Base-by-base conservation (phyloP, 208 protist genomes). In the Leishmania lainsoni region DNA sequence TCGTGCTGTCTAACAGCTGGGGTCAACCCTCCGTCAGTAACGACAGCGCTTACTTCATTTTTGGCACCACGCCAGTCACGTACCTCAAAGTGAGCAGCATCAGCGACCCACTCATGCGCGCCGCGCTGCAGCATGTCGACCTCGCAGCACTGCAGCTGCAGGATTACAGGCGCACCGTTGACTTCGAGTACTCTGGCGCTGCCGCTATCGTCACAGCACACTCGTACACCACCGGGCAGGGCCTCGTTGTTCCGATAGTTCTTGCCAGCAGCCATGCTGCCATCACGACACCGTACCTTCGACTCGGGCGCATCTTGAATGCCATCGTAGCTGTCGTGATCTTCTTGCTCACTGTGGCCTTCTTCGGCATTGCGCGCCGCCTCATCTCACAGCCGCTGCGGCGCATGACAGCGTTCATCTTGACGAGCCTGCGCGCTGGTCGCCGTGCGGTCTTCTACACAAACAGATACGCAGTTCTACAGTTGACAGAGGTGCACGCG, bases 81-180 rank as follows among this genome's bases (percentile, higher is more conserved):
- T 88, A 83, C 65, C 66, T 87, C 35, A 12, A 26, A 20, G 59
- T 75, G 26, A 86, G 80, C 49, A 69, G 85, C 52, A 61, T 89
- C 20, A 77, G 56, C 51, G 54, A 89, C 81, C 81, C 85, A 1
- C 70, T 91, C 65, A 87, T 91, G 88, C 73, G 79, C 17, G 76
- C 71, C 16, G 88, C 85, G n/a, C 59, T 91, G 4, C 35, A 75
- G 77, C 77, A 87, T 35, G 51, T 91, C 26, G 45, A 87, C 76
- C 39, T 88, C 22, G 52, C 42, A 5, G 66, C 35, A 17, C 66
- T 87, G 71, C 76, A 78, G 42, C 2, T 14, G 17, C 5, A 63
- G 26, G 56, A 29, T 10, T 73, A 79, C 82, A 29, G 17, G 6
- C 29, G 29, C 61, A 58, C 49, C 6, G 65, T 56, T 12, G 45